Evolutionary conservation across 768 basidiomycete genomes (phyloP).

Genomic region (Serendipita vermifera): DNA sequence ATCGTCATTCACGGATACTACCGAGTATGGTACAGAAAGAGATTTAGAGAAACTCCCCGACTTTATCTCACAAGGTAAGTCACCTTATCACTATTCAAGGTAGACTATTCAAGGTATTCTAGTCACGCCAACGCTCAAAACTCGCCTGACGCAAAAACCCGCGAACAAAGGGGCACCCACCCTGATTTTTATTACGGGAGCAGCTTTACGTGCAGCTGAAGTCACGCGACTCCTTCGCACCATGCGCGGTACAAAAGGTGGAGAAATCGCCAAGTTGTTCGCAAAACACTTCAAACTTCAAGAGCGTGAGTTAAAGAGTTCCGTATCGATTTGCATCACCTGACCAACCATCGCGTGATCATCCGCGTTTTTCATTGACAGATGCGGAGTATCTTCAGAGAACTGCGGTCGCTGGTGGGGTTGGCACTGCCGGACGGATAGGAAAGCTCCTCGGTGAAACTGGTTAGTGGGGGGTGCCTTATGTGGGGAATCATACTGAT

Average conservation of each 20-base stretch:
- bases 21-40: constrained; percentile 54
- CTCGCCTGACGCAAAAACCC: constrained; percentile 59
- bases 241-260: constrained; percentile 68
- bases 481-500: neutral
- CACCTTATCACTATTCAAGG: neutral
- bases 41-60: constrained; percentile 56
- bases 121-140: constrained; percentile 57
- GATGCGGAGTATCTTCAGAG: constrained; percentile 57
- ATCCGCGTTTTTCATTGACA: neutral
- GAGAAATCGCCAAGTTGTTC: constrained; percentile 89
- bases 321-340: neutral
- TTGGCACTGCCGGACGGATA: constrained; percentile 83
- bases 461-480: constrained; percentile 19
- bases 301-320: too few relatives aligned
- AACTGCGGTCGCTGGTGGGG: constrained; percentile 80
- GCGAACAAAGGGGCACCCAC: constrained; percentile 77
- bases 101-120: constrained; percentile 11
- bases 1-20: constrained; percentile 61
- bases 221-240: constrained; percentile 59
- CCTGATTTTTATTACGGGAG: constrained; percentile 67
- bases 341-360: too few relatives aligned
- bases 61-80: constrained; percentile 62
- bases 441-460: constrained; percentile 52
- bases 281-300: constrained; percentile 87
- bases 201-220: constrained; percentile 89